Conservation (phyloP, 495 filamentous ascomycete species). For the Jackrogersella multiformis region DNA sequence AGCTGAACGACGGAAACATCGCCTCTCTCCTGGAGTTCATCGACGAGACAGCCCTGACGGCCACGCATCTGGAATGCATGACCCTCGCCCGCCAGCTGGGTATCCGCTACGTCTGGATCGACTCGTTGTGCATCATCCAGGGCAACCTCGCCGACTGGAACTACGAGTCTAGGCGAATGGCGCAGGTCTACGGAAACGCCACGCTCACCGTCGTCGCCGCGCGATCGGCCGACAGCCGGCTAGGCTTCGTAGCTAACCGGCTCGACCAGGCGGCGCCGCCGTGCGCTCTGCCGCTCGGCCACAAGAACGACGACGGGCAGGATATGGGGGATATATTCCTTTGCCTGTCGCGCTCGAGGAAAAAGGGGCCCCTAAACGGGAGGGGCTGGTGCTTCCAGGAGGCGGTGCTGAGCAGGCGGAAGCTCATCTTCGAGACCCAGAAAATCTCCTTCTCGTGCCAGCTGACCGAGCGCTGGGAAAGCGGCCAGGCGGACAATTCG, state of each 20-base stretch:
- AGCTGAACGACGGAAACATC: slow-evolving; percentile 24
- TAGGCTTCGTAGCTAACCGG: slow-evolving; percentile 10
- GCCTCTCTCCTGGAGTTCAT: slow-evolving; percentile 27
- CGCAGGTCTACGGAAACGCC: slow-evolving; percentile 39
- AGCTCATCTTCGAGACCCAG: slow-evolving; percentile 43
- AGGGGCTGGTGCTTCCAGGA: slow-evolving; percentile 51
- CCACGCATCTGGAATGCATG: slow-evolving; percentile 40
- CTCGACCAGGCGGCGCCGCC: slow-evolving; percentile 8
- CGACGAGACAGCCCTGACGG: slow-evolving; percentile 22
- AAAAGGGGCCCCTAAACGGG: background rate
- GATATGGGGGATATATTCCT: slow-evolving; percentile 12
- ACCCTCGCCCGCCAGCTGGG: slow-evolving; percentile 35
- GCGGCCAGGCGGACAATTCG: slow-evolving; percentile 5
- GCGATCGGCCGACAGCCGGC: slow-evolving; percentile 25
- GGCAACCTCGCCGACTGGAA: slow-evolving; percentile 35
- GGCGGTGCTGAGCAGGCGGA: slow-evolving; percentile 45
- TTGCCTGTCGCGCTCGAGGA: background rate
- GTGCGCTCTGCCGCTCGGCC: slow-evolving; percentile 1
- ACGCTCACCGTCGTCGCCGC: slow-evolving; percentile 33
- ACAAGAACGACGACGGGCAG: background rate
- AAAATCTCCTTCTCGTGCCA: slow-evolving; percentile 47
- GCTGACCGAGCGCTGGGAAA: slow-evolving; percentile 9
- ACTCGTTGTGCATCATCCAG: slow-evolving; percentile 45
- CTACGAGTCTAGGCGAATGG: slow-evolving; percentile 38
- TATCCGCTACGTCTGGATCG: slow-evolving; percentile 45